Percentiles rank a stretch among this genome's conserved stretches.
These are phyloP conservation scores for Trichoderma brevicompactum DNA, from an alignment of 2,329 filamentous ascomycete species.

Conservation along the genomic window DNA sequence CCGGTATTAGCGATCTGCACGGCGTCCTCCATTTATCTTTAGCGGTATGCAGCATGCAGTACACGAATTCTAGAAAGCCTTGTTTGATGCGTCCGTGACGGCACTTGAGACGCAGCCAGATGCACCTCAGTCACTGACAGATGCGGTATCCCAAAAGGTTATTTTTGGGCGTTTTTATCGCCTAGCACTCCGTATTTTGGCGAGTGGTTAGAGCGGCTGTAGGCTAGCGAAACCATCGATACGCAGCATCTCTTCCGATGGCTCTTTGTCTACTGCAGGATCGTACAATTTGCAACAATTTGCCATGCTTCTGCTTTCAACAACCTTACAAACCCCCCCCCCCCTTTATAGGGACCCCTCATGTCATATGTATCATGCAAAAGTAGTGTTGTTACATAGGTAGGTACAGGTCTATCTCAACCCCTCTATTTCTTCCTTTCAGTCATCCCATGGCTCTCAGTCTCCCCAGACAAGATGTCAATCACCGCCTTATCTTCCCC, in stretches of 20 bases:
- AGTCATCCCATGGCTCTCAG: background rate
- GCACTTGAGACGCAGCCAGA: background rate
- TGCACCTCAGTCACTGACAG: too few relatives aligned
- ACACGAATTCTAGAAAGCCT: background rate
- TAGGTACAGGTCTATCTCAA: background rate
- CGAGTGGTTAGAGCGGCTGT: too few relatives aligned
- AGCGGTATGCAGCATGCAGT: background rate
- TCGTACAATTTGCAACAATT: too few relatives aligned
- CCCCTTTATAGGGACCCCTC: background rate
- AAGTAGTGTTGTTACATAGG: constrained; percentile 16
- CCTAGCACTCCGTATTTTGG: too few relatives aligned
- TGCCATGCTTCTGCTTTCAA: too few relatives aligned
- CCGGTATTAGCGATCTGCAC: background rate
- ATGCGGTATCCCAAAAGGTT: too few relatives aligned
- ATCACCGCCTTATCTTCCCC: constrained; percentile 30
- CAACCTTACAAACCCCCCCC: background rate
- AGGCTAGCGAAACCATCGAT: too few relatives aligned
- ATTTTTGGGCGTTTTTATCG: too few relatives aligned
- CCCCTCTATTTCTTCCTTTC: constrained; percentile 8
- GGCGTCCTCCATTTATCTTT: background rate
- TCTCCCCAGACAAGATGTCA: constrained; percentile 28
- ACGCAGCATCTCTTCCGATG: too few relatives aligned
- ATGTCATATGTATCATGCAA: background rate
- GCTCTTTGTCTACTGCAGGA: too few relatives aligned
- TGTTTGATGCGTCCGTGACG: background rate